These are phyloP conservation scores for Didymella sp. DNA, from an alignment of 2,329 filamentous ascomycete species.

Conservation along the genomic window DNA sequence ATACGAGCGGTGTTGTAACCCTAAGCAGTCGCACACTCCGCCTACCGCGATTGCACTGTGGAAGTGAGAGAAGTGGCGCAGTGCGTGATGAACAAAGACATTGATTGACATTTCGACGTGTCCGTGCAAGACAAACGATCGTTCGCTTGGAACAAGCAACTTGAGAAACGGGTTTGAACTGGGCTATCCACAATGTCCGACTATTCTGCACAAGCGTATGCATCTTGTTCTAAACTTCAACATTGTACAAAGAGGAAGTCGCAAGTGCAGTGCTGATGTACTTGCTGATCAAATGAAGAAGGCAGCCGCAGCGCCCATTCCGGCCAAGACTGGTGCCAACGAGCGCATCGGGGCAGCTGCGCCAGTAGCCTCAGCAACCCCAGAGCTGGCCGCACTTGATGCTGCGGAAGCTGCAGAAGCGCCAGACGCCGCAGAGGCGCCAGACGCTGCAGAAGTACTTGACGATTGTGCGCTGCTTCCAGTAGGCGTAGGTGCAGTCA, in stretches of 20 bases:
- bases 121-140: neutral
- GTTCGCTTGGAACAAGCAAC: neutral
- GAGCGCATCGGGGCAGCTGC: constrained; percentile 31
- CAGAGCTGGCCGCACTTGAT: constrained; percentile 9
- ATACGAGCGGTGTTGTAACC: neutral
- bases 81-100: constrained; percentile 1
- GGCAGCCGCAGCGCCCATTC: constrained; percentile 39
- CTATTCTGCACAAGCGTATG: neutral
- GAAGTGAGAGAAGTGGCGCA: neutral
- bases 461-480: constrained; percentile 19
- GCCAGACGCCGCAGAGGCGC: neutral
- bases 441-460: neutral
- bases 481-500: constrained; percentile 23
- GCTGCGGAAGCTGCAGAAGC: neutral
- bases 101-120: neutral
- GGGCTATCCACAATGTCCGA: neutral
- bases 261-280: neutral
- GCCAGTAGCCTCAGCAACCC: constrained; percentile 18
- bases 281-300: constrained; percentile 28
- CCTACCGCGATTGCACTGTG: neutral
- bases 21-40: neutral
- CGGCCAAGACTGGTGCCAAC: constrained; percentile 34
- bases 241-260: neutral
- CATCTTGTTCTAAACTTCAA: neutral
- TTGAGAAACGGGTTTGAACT: neutral